Percentiles rank a stretch among this genome's conserved stretches.
phyloP scores from a whole-genome alignment of 2,329 filamentous ascomycete species.

The Boeremia exigua region DNA sequence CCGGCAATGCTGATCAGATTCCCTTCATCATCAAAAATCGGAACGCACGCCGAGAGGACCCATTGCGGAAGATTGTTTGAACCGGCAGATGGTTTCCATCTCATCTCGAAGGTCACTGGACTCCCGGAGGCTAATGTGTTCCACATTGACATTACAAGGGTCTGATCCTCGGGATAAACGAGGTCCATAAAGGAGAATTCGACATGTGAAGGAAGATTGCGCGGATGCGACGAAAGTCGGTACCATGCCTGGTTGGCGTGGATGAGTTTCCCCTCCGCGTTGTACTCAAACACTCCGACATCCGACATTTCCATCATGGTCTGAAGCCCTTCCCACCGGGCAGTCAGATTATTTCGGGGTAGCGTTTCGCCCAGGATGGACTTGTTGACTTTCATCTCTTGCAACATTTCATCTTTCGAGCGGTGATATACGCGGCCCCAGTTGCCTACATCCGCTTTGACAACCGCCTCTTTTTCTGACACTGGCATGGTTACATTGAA shows the following conservation, averaged over 20 bases:
- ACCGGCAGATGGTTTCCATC: conserved; percentile 35
- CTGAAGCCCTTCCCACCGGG: conserved; percentile 36
- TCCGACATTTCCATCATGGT: conserved; percentile 46
- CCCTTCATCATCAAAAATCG: conserved; percentile 36
- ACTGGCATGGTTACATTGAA: neutral
- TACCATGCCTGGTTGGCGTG: conserved; percentile 44
- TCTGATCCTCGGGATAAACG: conserved; percentile 34
- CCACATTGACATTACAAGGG: conserved; percentile 39
- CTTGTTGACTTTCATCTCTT: conserved; percentile 9
- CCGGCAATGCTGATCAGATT: conserved; percentile 38
- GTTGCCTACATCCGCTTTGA: neutral
- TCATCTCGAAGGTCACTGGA: conserved; percentile 43
- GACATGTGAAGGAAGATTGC: conserved; percentile 22
- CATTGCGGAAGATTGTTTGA: conserved; percentile 29
- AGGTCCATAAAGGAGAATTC: conserved; percentile 43
- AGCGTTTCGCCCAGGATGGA: conserved; percentile 3
- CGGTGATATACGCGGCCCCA: conserved; percentile 8
- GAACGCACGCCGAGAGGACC: conserved; percentile 40
- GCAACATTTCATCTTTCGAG: conserved; percentile 16
- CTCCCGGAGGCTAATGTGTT: conserved; percentile 34
- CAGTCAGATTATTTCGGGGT: conserved; percentile 23
- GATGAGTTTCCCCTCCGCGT: conserved; percentile 30
- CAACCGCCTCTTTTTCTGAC: neutral
- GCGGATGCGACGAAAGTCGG: conserved; percentile 32
- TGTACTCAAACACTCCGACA: conserved; percentile 44